phyloP scores from a whole-genome alignment of 1,284 basidiomycete species.

The Ceratobasidium sp. region DNA sequence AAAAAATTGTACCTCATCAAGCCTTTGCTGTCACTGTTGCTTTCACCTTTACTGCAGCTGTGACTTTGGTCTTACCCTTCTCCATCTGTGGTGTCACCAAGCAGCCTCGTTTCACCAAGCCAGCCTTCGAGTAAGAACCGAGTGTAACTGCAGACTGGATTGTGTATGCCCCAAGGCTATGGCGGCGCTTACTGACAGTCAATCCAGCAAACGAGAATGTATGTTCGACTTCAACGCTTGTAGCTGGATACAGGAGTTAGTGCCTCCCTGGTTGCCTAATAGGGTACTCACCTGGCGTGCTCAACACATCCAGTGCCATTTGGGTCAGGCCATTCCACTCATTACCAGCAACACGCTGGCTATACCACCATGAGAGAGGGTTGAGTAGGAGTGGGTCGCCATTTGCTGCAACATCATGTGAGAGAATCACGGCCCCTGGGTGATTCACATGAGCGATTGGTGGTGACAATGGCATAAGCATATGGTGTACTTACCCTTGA shows the following conservation, averaged over 20 bases:
- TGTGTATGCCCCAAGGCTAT: background rate
- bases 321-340: slow-evolving; percentile 12
- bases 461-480: too few species aligned
- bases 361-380: slow-evolving; percentile 21
- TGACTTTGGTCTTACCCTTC: too few species aligned
- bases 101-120: too few species aligned
- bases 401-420: background rate
- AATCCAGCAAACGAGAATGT: background rate
- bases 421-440: too few species aligned
- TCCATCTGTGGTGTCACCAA: too few species aligned
- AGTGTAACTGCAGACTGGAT: too few species aligned
- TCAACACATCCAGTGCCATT: slow-evolving; percentile 23
- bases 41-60: too few species aligned
- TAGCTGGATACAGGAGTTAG: background rate
- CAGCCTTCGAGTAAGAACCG: too few species aligned
- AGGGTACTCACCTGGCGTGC: background rate
- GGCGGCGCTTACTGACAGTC: background rate
- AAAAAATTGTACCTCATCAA: too few species aligned
- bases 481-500: background rate
- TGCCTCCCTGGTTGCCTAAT: background rate
- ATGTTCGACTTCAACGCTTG: slow-evolving; percentile 1
- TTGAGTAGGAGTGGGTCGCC: background rate
- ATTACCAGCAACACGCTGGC: slow-evolving; percentile 7
- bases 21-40: too few species aligned
- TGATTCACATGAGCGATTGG: background rate